These are phyloP conservation scores for Hypholoma sublateritium DNA, from an alignment of 768 basidiomycete genomes.

Conservation along the genomic window DNA sequence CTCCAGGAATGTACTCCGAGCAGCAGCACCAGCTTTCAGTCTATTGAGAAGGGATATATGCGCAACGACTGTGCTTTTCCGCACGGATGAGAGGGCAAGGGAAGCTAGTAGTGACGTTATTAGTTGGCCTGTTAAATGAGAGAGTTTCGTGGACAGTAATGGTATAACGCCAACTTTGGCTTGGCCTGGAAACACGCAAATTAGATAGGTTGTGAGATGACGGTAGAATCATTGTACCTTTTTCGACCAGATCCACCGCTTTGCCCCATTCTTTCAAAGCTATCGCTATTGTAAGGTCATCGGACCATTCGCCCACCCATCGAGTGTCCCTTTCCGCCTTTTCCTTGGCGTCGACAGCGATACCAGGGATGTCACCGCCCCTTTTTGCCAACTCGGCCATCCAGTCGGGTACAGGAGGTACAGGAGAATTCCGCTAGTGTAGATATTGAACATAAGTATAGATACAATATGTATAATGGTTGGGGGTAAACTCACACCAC, in stretches of 20 bases:
- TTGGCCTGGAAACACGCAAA: constrained; percentile 44
- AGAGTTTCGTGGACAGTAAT: constrained; percentile 55
- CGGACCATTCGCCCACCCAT: constrained; percentile 91
- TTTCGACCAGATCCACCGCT: constrained; percentile 81
- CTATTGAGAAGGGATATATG: constrained; percentile 74
- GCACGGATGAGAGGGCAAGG: constrained; percentile 72
- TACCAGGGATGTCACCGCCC: constrained; percentile 46
- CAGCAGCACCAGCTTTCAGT: constrained; percentile 74
- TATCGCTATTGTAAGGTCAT: constrained; percentile 89
- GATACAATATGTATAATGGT: background rate
- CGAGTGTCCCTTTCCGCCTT: constrained; percentile 78
- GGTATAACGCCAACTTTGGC: constrained; percentile 58
- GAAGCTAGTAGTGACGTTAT: constrained; percentile 69
- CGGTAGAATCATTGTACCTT: constrained; percentile 45
- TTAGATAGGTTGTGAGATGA: background rate
- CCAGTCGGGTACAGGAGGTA: constrained; percentile 74
- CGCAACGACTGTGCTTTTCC: constrained; percentile 71
- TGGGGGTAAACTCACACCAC: constrained; percentile 14
- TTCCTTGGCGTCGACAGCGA: constrained; percentile 60
- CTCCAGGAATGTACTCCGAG: constrained; percentile 78
- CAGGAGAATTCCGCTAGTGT: constrained; percentile 27
- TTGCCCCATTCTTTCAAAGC: constrained; percentile 87
- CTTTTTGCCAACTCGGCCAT: constrained; percentile 66
- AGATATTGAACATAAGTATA: background rate
- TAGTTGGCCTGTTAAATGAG: constrained; percentile 64